A percentile compares a stretch with the other conserved stretches of the same genome.
These are phyloP conservation scores for Diospyros kaki DNA, from an alignment of 148 eudicot genomes.

Conservation along the genomic window DNA sequence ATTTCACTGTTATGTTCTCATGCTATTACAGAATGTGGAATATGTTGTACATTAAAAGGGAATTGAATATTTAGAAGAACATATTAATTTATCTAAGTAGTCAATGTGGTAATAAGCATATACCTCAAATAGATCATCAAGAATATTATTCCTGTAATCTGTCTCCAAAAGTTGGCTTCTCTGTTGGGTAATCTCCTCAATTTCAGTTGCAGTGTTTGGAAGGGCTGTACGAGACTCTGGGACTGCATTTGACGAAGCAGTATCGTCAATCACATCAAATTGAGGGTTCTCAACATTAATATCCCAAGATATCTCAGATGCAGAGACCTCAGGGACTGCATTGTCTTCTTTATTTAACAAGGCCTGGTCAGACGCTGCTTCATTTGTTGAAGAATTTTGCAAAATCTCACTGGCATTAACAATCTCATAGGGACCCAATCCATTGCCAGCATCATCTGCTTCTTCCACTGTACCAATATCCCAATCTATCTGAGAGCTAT, in stretches of 20 bases:
- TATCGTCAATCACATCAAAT: constrained; percentile 36
- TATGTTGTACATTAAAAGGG: background rate
- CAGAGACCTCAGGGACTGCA: constrained; percentile 33
- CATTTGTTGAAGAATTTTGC: constrained; percentile 38
- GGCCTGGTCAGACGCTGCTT: constrained; percentile 32
- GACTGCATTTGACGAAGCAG: constrained; percentile 23
- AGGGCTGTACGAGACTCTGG: constrained; percentile 29
- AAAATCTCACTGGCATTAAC: constrained; percentile 73
- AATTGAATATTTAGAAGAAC: background rate
- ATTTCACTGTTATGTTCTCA: background rate
- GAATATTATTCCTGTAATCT: constrained; percentile 79
- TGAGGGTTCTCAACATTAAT: constrained; percentile 69
- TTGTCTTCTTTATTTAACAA: constrained; percentile 24
- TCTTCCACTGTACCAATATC: constrained; percentile 81
- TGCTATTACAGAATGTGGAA: background rate
- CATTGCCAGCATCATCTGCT: constrained; percentile 69
- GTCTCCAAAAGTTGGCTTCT: constrained; percentile 89
- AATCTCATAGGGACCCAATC: constrained; percentile 90
- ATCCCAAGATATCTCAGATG: constrained; percentile 79
- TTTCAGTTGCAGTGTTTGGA: constrained; percentile 30
- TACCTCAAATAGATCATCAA: constrained; percentile 97
- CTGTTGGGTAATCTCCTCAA: constrained; percentile 29
- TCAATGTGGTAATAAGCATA: background rate
- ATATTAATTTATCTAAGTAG: background rate
- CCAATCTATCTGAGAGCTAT: constrained; percentile 96